Percentiles rank a stretch among this genome's conserved stretches.
These are phyloP conservation scores for Neurospora sp. DNA, from an alignment of 495 filamentous ascomycete species.

Conservation along the genomic window DNA sequence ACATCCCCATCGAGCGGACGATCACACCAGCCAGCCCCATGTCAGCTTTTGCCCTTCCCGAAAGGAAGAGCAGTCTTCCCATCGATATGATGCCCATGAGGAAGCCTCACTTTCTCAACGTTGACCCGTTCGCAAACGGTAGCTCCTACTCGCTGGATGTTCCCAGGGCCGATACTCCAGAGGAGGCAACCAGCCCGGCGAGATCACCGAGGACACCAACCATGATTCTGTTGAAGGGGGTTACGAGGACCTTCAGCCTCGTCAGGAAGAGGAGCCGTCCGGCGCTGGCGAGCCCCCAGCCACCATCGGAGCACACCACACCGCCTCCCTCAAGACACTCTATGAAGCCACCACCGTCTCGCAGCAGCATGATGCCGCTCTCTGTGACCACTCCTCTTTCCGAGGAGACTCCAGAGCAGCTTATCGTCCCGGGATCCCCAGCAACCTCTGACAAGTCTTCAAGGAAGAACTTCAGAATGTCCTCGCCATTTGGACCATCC, in stretches of 20 bases:
- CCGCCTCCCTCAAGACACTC: neutral
- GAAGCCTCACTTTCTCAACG: constrained; percentile 32
- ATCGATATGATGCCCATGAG: constrained; percentile 27
- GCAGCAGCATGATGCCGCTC: neutral
- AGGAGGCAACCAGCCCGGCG: constrained; percentile 10
- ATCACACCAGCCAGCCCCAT: constrained; percentile 24
- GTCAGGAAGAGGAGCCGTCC: constrained; percentile 38
- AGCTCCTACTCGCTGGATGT: constrained; percentile 27
- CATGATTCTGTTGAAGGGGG: constrained; percentile 27
- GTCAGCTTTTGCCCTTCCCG: constrained; percentile 10
- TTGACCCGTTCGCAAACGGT: constrained; percentile 36
- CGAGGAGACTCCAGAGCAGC: neutral
- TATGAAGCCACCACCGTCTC: neutral
- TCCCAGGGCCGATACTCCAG: constrained; percentile 13
- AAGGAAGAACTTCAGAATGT: neutral
- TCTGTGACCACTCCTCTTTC: neutral
- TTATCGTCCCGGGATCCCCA: neutral
- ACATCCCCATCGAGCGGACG: constrained; percentile 13
- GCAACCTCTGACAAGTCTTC: neutral
- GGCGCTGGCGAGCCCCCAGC: constrained; percentile 19
- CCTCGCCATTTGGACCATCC: neutral
- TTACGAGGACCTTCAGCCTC: constrained; percentile 35
- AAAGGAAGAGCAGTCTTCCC: constrained; percentile 24
- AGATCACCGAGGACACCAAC: constrained; percentile 30
- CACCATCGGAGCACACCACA: neutral